Conservation (phyloP, 106 monocot species). For the Acorus calamus region DNA sequence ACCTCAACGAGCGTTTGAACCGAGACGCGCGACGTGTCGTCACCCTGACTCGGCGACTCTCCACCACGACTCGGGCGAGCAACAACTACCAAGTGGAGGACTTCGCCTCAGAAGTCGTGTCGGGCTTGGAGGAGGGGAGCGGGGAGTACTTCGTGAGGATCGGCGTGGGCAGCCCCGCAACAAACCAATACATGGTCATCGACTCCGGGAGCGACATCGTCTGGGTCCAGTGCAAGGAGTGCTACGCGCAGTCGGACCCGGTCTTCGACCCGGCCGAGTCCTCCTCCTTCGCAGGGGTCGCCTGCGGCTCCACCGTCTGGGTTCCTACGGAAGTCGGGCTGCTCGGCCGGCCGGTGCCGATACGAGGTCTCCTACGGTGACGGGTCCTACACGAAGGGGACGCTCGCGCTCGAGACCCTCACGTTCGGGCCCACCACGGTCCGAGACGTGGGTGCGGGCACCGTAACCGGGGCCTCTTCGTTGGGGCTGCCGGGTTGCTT, state of each 20-base stretch:
- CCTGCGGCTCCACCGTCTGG: constrained; percentile 45
- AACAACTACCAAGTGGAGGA: constrained; percentile 9
- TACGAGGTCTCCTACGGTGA: constrained; percentile 78
- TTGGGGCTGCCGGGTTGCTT: constrained; percentile 55
- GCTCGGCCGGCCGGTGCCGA: constrained; percentile 29
- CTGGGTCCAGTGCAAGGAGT: constrained; percentile 67
- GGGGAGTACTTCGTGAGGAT: constrained; percentile 79
- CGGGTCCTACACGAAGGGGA: constrained; percentile 72
- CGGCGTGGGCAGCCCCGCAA: constrained; percentile 59
- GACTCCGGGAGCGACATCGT: constrained; percentile 83
- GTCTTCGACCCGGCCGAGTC: constrained; percentile 68
- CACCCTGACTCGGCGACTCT: constrained; percentile 13
- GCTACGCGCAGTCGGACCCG: constrained; percentile 62
- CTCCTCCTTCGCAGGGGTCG: constrained; percentile 40
- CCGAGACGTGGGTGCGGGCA: constrained; percentile 68
- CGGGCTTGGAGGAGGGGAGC: constrained; percentile 54
- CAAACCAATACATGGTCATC: constrained; percentile 51
- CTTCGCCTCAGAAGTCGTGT: constrained; percentile 48
- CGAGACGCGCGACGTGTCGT: constrained; percentile 21
- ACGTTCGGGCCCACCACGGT: constrained; percentile 40
- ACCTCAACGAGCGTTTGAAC: constrained; percentile 9
- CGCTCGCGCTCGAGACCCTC: constrained; percentile 55
- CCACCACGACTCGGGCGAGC: not conserved
- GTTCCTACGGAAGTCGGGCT: constrained; percentile 16
- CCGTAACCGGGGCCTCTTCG: constrained; percentile 61